Evolutionary conservation across 1,284 basidiomycete species (phyloP).

Genomic region (Trametes polyzona): DNA sequence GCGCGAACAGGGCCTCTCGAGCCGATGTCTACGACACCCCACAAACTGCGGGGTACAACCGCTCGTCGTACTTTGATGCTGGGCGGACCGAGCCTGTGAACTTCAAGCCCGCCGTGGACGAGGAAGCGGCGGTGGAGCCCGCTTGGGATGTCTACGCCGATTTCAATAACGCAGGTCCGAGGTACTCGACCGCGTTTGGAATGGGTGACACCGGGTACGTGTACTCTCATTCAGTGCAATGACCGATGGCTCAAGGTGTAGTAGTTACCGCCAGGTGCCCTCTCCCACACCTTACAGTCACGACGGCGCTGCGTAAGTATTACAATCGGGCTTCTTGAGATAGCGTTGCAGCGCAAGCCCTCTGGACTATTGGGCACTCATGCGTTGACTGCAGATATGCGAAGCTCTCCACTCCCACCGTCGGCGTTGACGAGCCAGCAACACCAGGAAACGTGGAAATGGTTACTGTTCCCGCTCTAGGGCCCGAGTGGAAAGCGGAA

Average conservation of each 20-base stretch:
- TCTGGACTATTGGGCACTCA: too few relatives aligned
- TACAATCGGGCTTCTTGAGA: neutral
- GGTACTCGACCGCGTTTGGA: conserved; percentile 69
- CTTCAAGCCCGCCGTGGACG: conserved; percentile 56
- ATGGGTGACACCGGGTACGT: conserved; percentile 43
- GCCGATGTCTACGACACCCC: conserved; percentile 46
- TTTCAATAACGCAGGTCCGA: conserved; percentile 87
- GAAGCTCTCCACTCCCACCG: conserved; percentile 32
- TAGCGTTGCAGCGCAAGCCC: too few relatives aligned
- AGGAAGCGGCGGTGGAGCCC: conserved; percentile 53
- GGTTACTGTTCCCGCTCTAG: conserved; percentile 86
- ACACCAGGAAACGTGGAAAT: conserved; percentile 65
- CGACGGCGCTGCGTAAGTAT: conserved; percentile 10
- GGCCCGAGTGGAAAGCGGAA: conserved; percentile 81
- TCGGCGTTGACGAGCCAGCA: conserved; percentile 40
- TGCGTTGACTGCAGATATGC: conserved; percentile 3
- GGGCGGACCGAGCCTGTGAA: conserved; percentile 76
- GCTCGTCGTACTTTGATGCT: conserved; percentile 61
- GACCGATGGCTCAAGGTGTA: neutral
- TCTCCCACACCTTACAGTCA: conserved; percentile 35
- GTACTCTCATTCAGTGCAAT: conserved; percentile 9
- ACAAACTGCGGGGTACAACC: conserved; percentile 68
- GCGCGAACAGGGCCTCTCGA: conserved; percentile 42
- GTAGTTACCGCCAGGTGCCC: conserved; percentile 58
- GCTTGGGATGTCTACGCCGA: conserved; percentile 88